Conservation (phyloP, 2,329 filamentous ascomycete genomes). For the Trichoderma brevicompactum region DNA sequence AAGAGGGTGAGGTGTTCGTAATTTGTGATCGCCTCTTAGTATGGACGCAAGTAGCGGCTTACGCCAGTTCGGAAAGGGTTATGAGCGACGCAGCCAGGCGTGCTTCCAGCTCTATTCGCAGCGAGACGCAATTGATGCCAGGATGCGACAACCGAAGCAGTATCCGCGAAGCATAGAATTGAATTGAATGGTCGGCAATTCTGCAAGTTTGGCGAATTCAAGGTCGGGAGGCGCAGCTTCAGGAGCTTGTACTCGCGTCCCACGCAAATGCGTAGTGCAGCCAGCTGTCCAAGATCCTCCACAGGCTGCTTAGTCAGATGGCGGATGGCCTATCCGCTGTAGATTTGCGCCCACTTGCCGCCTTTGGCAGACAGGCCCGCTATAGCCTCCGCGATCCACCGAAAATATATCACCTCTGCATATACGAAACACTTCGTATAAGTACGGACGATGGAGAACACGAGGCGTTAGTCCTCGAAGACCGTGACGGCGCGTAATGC, state of each 20-base stretch:
- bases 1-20: conserved; percentile 15
- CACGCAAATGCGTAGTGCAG: not conserved
- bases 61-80: not conserved
- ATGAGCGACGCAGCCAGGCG: conserved; percentile 28
- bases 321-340: not conserved
- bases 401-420: not conserved
- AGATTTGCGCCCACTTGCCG: conserved; percentile 9
- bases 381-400: not conserved
- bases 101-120: not conserved
- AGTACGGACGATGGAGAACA: not conserved
- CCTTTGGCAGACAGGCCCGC: not conserved
- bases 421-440: conserved; percentile 17
- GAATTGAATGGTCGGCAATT: not conserved
- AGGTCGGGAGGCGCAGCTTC: conserved; percentile 15
- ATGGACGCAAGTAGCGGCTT: not conserved
- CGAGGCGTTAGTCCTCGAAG: not conserved
- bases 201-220: not conserved
- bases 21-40: not conserved
- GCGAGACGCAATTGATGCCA: not conserved
- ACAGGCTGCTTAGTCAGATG: conserved; percentile 8
- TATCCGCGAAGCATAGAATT: not conserved
- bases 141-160: too few species aligned
- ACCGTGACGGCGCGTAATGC: not conserved
- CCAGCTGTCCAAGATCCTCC: conserved; percentile 2
- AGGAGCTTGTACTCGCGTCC: conserved; percentile 19